phyloP scores from a whole-genome alignment of 2,329 filamentous ascomycete genomes.

The Paraconiothyrium sp. region DNA sequence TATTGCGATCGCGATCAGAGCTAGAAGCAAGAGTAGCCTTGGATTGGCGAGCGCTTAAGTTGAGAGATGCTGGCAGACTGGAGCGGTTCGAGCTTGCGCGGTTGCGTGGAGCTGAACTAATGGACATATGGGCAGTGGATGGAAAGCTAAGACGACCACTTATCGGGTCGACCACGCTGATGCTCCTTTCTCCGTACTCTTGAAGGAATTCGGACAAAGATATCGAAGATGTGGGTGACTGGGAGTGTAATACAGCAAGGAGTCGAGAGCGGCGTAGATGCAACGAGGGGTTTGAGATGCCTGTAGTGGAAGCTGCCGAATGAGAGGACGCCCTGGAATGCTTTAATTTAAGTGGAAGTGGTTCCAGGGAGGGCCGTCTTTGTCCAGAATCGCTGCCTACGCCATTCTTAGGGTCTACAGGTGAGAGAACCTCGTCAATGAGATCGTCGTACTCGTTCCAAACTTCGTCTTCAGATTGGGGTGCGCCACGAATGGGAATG shows the following conservation, averaged over 20 bases:
- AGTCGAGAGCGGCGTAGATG: conserved; percentile 61
- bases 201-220: conserved; percentile 64
- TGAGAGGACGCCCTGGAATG: conserved; percentile 30
- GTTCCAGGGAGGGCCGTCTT: conserved; percentile 41
- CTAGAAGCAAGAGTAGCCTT: conserved; percentile 41
- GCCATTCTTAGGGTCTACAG: conserved; percentile 35
- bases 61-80: conserved; percentile 44
- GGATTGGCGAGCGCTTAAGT: conserved; percentile 43
- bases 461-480: conserved; percentile 81
- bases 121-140: conserved; percentile 43
- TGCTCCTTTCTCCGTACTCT: conserved; percentile 57
- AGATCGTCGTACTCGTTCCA: conserved; percentile 96
- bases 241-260: conserved; percentile 59
- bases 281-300: conserved; percentile 46
- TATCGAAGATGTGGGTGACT: conserved; percentile 61
- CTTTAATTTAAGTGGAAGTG: conserved; percentile 39
- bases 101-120: conserved; percentile 36
- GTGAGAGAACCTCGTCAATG: conserved; percentile 73
- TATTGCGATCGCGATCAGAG: conserved; percentile 48
- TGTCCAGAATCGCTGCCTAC: conserved; percentile 20
- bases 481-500: conserved; percentile 69
- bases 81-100: conserved; percentile 42
- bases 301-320: conserved; percentile 43
- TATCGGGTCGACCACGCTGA: conserved; percentile 49
- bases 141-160: conserved; percentile 50